phyloP scores from a whole-genome alignment of 371 early-diverging fungal species.

The Parasitella parasitica region DNA sequence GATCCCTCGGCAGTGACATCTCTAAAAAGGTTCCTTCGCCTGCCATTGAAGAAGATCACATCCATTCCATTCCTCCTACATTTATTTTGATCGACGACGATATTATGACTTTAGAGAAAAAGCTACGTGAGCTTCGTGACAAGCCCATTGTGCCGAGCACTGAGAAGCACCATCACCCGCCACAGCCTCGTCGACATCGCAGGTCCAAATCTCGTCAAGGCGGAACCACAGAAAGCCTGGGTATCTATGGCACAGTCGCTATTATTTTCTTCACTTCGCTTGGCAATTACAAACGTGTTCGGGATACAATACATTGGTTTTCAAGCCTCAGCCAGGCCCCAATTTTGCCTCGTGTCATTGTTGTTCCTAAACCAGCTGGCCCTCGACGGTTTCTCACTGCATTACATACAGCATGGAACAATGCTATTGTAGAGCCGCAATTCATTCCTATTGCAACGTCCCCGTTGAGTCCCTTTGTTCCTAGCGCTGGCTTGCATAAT shows the following conservation, averaged over 20 bases:
- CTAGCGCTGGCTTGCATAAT: background rate
- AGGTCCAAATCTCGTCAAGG: slow-evolving; percentile 25
- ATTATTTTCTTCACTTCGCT: slow-evolving; percentile 64
- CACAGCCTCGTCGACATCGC: slow-evolving; percentile 28
- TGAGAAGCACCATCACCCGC: slow-evolving; percentile 2
- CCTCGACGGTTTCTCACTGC: slow-evolving; percentile 66
- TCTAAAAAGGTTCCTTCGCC: slow-evolving; percentile 27
- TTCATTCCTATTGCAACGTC: slow-evolving; percentile 68
- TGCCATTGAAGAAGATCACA: slow-evolving; percentile 32
- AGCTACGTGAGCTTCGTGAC: slow-evolving; percentile 47
- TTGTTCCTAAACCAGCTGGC: slow-evolving; percentile 71
- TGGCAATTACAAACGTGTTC: slow-evolving; percentile 57
- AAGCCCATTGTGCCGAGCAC: slow-evolving; percentile 24
- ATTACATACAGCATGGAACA: slow-evolving; percentile 61
- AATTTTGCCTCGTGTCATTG: slow-evolving; percentile 56
- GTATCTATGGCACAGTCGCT: slow-evolving; percentile 32
- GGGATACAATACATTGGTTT: slow-evolving; percentile 51
- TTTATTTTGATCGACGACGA: slow-evolving; percentile 61
- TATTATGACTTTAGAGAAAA: slow-evolving; percentile 42
- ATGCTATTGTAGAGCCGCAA: slow-evolving; percentile 56
- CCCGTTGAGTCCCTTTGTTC: slow-evolving; percentile 35
- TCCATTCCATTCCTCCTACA: slow-evolving; percentile 39
- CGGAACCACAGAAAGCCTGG: background rate
- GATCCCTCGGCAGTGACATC: background rate
- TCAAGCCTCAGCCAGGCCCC: slow-evolving; percentile 2